Evolutionary conservation across 2,329 filamentous ascomycete genomes (phyloP).

Genomic region (Teratosphaeriaceae sp.): DNA sequence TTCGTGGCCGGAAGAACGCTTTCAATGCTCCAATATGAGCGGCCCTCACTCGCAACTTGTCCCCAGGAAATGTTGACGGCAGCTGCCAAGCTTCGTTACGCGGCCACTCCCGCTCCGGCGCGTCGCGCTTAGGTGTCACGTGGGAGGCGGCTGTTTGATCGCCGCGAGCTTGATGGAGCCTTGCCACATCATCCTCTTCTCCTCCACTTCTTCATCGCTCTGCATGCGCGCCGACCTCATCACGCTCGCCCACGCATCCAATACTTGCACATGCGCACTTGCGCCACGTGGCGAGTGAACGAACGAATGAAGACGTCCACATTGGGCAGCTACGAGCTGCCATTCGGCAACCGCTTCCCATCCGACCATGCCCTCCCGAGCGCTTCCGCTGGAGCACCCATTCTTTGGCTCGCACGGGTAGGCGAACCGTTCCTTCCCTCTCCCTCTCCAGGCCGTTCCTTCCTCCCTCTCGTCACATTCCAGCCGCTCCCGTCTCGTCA

Average conservation of each 20-base stretch:
- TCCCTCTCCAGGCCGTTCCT: neutral
- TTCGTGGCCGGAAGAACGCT: no score
- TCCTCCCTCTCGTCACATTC: neutral
- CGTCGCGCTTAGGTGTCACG: no score
- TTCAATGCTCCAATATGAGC: no score
- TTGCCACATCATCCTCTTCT: neutral
- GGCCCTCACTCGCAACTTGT: no score
- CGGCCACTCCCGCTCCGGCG: no score
- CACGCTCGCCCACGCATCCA: neutral
- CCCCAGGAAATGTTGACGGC: no score
- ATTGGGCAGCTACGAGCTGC: constrained; percentile 3
- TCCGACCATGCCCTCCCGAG: neutral
- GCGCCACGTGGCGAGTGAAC: neutral
- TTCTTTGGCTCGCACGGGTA: neutral
- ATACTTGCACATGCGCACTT: neutral
- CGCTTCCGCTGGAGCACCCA: neutral
- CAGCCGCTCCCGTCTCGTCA: neutral
- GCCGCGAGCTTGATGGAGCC: neutral
- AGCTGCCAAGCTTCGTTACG: no score
- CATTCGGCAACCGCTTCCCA: neutral
- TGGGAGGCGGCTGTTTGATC: neutral
- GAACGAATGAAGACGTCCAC: neutral
- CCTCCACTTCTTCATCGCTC: neutral
- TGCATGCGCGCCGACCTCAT: neutral
- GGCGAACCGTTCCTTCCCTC: neutral